Evolutionary conservation across 768 basidiomycete genomes (phyloP).

Genomic region (Hemileccinum rubropunctum): DNA sequence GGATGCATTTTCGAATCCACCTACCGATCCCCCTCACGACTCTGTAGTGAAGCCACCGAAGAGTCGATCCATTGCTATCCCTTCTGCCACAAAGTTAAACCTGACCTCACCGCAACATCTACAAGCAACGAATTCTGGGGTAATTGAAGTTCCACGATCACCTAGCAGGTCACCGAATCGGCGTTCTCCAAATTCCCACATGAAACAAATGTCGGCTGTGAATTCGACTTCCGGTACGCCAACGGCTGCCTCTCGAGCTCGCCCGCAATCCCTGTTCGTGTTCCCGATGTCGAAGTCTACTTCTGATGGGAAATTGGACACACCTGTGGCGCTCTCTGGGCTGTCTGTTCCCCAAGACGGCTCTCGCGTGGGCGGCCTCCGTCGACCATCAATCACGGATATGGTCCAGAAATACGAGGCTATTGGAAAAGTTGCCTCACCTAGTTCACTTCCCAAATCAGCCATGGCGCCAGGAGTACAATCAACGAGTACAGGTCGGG

Average conservation of each 20-base stretch:
- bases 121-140: constrained; percentile 16
- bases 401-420: constrained; percentile 85
- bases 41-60: constrained; percentile 16
- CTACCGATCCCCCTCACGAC: constrained; percentile 16
- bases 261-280: constrained; percentile 82
- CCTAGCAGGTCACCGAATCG: constrained; percentile 30
- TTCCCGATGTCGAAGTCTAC: constrained; percentile 48
- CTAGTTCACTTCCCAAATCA: constrained; percentile 35
- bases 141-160: constrained; percentile 20
- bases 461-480: constrained; percentile 10
- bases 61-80: constrained; percentile 17
- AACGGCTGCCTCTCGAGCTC: constrained; percentile 44
- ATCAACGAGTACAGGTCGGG: constrained; percentile 19
- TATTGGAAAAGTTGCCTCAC: constrained; percentile 39
- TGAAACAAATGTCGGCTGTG: constrained; percentile 30
- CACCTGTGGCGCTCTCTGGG: constrained; percentile 32
- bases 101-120: constrained; percentile 27
- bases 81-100: constrained; percentile 19
- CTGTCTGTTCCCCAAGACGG: constrained; percentile 49
- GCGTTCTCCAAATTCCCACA: constrained; percentile 27
- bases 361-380: constrained; percentile 35
- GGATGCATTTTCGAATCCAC: constrained; percentile 17
- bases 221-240: constrained; percentile 21
- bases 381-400: constrained; percentile 80
- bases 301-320: constrained; percentile 39